Evolutionary conservation across 495 filamentous ascomycete species (phyloP).

Genomic region (Aspergillus bridgeri): DNA sequence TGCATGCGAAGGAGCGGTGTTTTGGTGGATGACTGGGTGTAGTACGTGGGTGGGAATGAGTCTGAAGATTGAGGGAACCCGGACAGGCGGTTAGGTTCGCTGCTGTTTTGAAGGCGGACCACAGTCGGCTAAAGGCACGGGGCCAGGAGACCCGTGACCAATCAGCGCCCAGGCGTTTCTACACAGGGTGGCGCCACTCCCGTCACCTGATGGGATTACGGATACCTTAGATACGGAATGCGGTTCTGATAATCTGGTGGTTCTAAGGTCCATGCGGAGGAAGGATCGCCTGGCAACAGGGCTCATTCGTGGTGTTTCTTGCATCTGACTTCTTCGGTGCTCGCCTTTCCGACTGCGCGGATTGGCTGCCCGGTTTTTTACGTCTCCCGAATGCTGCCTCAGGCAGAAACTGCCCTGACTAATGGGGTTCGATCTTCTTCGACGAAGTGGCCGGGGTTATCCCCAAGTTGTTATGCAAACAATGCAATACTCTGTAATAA

Average conservation of each 20-base stretch:
- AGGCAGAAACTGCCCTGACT: not conserved
- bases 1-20: slow-evolving; percentile 8
- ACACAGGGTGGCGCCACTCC: slow-evolving; percentile 39
- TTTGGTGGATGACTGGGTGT: not conserved
- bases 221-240: too few relatives aligned
- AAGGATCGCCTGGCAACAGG: not conserved
- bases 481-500: too few relatives aligned
- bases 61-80: slow-evolving; percentile 9
- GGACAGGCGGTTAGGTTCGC: slow-evolving; percentile 8
- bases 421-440: not conserved
- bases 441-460: too few relatives aligned
- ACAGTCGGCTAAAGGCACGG: slow-evolving; percentile 18
- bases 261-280: too few relatives aligned
- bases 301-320: too few relatives aligned
- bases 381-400: not conserved
- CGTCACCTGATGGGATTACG: slow-evolving; percentile 11
- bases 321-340: too few relatives aligned
- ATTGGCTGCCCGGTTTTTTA: not conserved
- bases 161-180: slow-evolving; percentile 45
- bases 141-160: slow-evolving; percentile 23
- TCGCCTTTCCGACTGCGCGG: not conserved
- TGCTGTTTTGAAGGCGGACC: slow-evolving; percentile 24
- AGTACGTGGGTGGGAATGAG: slow-evolving; percentile 18
- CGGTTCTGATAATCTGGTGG: too few relatives aligned
- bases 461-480: too few relatives aligned